These are phyloP conservation scores for Trichoderma sp. DNA, from an alignment of 2,329 filamentous ascomycete species.

Conservation along the genomic window DNA sequence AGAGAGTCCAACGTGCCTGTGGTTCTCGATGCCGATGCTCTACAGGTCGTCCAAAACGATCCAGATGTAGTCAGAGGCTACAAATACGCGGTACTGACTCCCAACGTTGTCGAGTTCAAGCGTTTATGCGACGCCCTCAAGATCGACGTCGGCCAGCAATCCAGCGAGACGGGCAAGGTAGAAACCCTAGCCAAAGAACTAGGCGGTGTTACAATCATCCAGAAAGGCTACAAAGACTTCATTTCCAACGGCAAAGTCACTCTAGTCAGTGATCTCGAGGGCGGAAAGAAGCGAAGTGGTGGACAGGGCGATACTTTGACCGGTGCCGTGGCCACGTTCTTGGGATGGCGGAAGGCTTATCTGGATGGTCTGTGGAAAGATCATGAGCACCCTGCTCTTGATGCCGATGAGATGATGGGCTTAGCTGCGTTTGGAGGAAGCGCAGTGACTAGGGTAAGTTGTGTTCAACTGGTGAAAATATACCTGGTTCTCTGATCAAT, in stretches of 20 bases:
- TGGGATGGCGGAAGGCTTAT: constrained; percentile 88
- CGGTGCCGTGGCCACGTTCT: constrained; percentile 80
- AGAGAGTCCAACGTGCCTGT: constrained; percentile 70
- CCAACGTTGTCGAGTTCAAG: constrained; percentile 91
- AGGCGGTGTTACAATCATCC: constrained; percentile 84
- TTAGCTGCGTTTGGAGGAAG: constrained; percentile 85
- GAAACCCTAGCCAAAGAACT: constrained; percentile 70
- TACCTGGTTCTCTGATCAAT: too few species aligned
- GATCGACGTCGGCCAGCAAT: constrained; percentile 48
- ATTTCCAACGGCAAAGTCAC: constrained; percentile 78
- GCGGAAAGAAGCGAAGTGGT: constrained; percentile 85
- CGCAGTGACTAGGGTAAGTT: constrained; percentile 72
- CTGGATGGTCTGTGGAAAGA: constrained; percentile 74
- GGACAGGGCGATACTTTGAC: constrained; percentile 96
- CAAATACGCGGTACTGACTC: constrained; percentile 81
- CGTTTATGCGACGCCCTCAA: constrained; percentile 74
- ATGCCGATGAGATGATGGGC: constrained; percentile 62
- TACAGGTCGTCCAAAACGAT: constrained; percentile 72
- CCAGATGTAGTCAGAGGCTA: constrained; percentile 80
- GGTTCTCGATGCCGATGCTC: constrained; percentile 87
- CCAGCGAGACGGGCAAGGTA: constrained; percentile 49
- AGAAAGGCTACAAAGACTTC: constrained; percentile 81
- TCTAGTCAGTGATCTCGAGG: constrained; percentile 72
- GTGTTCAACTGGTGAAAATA: too few species aligned
- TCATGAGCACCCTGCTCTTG: constrained; percentile 43